Base-by-base conservation (phyloP, 2,329 filamentous ascomycete genomes). In the Pyricularia pennisetigena region DNA sequence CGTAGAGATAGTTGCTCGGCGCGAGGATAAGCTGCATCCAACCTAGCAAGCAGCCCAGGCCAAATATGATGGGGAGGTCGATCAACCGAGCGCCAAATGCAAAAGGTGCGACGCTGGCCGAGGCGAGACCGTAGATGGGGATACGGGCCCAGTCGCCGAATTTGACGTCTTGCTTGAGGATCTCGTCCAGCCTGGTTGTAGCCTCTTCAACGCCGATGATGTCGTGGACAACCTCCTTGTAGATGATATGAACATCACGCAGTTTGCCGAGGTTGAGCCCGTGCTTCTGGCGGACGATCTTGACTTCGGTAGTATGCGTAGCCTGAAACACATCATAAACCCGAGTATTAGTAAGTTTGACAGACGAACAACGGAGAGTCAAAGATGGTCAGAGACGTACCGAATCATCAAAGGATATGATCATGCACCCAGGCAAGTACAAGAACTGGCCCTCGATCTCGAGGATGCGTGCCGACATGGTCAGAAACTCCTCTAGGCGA, bases 401-500 rank as follows among this genome's bases (percentile, higher is more conserved):
- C 70, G 71, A 79, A 77, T 94, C 91, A 74, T 91, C 93, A 74
- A 97, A 97, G 4, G 92, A 94, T 75, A 97, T 90, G 68, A 97
- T 91, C 94, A 97, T 97, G 74, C 92, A 96, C 0, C 92, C 92
- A 0, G 94, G 93, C 32, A 97, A 87, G 75, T 97, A 97, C 26
- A 97, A 80, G 73, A 95, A 97, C 74, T 97, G 93, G 6, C 90
- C 90, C 71, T 97, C 91, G 20, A 97, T 94, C 77, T 94, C 91
- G 54, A 97, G 84, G 1, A 95, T 91, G n/a, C 91, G 86, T 1
- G 94, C 90, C 9, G 91, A 93, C 91, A 94, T 96, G 71, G 86
- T 89, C 86, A 97, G 89, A 77, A 97, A 97, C 75, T 97, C 91
- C 77, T 97, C 94, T 24, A 97, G 82, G 12, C 94, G 89, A 79